Percentiles rank a stretch among this genome's conserved stretches.
Evolutionary conservation across 495 filamentous ascomycete species (phyloP).

Genomic region (Neurospora sp.): DNA sequence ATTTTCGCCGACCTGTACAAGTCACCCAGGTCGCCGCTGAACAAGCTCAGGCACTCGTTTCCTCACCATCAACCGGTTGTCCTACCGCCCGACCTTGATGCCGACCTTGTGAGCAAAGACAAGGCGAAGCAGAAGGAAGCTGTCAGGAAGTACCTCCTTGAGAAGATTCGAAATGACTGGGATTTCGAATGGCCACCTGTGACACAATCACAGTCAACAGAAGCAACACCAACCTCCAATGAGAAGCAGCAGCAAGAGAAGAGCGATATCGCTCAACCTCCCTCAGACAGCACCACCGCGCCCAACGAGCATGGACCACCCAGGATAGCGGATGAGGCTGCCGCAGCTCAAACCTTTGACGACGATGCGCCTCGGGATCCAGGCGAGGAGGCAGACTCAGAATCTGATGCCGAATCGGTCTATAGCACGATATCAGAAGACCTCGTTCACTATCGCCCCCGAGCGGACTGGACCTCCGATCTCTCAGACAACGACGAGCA

Average conservation of each 20-base stretch:
- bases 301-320: not conserved
- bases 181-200: slow-evolving; percentile 33
- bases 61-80: slow-evolving; percentile 10
- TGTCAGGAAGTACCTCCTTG: slow-evolving; percentile 39
- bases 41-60: slow-evolving; percentile 29
- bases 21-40: slow-evolving; percentile 28
- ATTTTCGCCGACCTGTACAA: slow-evolving; percentile 31
- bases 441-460: slow-evolving; percentile 27
- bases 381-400: slow-evolving; percentile 24
- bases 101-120: slow-evolving; percentile 44
- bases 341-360: not conserved
- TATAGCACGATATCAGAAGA: slow-evolving; percentile 41
- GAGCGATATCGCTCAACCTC: not conserved
- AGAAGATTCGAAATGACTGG: slow-evolving; percentile 53
- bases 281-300: not conserved
- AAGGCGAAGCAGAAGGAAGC: slow-evolving; percentile 45
- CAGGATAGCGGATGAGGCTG: not conserved
- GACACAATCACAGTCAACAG: not conserved
- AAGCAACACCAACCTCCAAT: not conserved
- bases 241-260: not conserved
- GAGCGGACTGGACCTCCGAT: slow-evolving; percentile 39
- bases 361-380: slow-evolving; percentile 9
- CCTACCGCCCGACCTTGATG: slow-evolving; percentile 32
- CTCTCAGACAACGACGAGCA: slow-evolving; percentile 30
- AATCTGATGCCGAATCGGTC: slow-evolving; percentile 32